These are phyloP conservation scores for Phaeosphaeria sp. DNA, from an alignment of 2,329 filamentous ascomycete species.

Conservation along the genomic window DNA sequence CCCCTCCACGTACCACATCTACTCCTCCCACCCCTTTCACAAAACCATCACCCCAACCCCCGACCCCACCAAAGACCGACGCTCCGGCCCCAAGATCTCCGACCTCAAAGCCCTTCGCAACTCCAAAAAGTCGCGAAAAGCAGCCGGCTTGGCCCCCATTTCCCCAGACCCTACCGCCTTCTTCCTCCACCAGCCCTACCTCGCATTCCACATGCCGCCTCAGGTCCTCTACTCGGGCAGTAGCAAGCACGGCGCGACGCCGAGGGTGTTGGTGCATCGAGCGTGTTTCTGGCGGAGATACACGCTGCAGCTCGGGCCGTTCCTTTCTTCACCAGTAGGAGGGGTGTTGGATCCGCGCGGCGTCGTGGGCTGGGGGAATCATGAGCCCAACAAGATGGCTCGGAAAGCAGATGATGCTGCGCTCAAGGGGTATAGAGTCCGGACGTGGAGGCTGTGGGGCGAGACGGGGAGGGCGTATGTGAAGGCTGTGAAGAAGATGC, in stretches of 20 bases:
- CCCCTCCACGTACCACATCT: conserved; percentile 32
- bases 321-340: conserved; percentile 15
- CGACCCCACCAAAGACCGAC: conserved; percentile 26
- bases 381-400: conserved; percentile 20
- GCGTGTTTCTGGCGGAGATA: conserved; percentile 37
- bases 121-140: conserved; percentile 14
- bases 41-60: conserved; percentile 16
- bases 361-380: conserved; percentile 31
- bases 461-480: conserved; percentile 41
- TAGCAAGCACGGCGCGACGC: conserved; percentile 14
- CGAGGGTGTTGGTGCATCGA: conserved; percentile 33
- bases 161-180: conserved; percentile 20
- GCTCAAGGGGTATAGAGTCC: conserved; percentile 40
- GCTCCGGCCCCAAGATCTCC: conserved; percentile 15
- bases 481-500: conserved; percentile 19
- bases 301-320: conserved; percentile 37
- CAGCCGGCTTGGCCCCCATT: conserved; percentile 5
- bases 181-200: conserved; percentile 39
- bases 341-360: conserved; percentile 40
- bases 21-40: conserved; percentile 22
- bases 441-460: conserved; percentile 40
- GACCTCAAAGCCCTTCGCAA: conserved; percentile 17
- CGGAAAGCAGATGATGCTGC: neutral
- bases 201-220: conserved; percentile 40
- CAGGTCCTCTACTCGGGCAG: conserved; percentile 32